Base-by-base conservation (phyloP, 1,284 basidiomycete genomes). In the Cutaneotrichosporon sp. region DNA sequence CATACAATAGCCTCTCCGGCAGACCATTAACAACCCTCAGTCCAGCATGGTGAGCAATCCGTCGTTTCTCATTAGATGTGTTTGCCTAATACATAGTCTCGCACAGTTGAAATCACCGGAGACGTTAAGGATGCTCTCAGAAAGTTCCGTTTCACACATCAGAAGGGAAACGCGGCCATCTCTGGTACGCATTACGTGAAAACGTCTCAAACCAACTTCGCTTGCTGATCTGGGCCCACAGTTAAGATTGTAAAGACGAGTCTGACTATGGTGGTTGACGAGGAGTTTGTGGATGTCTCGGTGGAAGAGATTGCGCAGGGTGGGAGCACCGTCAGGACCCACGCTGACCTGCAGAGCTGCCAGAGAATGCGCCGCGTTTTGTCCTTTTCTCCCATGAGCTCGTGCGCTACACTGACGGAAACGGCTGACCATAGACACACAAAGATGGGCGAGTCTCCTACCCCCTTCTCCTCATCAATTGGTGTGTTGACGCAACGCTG, bases 341-440 rank as follows among this genome's bases (percentile, higher is more conserved):
- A 14, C 12, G 39, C 52, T 54, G 46, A 43, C 26, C 17, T 17
- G 9, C 62, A 93, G 93, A 94, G 67, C 79, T 97, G 6, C 92
- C 92, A 0, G 90, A 90, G 74, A 88, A 88, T 71, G 82, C 86
- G 5, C 92, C 92, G 10, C 82, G 92, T 62, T 96, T 90, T 70
- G 82, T 96, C 42, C 72, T 97, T 19, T 76, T 88, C 26, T 89
- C 88, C 14, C 88, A 93, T 66, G 86, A 89, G 65, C 80, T 92
- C 20, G 75, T 75, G 32, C 29, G 71, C 59, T 29, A 9, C 14
- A 16, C 19, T 46, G 1, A 20, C 12, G 10, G 12, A 12, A 4
- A 7, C 19, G 29, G 29, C 48, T 49, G 27, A 46, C 56, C 14
- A 14, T 22, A 76, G 75, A 79, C 80, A 39, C 89, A 94, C 72